phyloP scores from a whole-genome alignment of 306 rosid genomes.

The Trifolium subterraneum region DNA sequence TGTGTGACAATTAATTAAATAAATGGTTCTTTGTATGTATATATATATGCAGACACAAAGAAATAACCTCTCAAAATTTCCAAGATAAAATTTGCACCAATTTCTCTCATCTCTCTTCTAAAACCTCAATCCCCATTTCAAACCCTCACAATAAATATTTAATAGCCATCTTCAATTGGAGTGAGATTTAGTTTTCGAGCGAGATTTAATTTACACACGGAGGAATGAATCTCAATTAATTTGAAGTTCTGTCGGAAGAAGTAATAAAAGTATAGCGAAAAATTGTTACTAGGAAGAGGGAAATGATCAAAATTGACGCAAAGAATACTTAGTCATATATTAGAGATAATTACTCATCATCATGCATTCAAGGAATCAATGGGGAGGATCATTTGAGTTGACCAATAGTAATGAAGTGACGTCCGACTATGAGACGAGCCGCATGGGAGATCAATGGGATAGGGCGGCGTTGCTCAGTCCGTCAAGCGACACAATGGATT shows the following conservation, averaged over 20 bases:
- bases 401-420: slow-evolving; percentile 6
- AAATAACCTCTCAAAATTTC: too few species aligned
- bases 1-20: background rate
- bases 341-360: background rate
- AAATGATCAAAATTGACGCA: background rate
- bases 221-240: background rate
- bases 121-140: background rate
- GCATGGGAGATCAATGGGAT: slow-evolving; percentile 49
- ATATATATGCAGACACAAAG: too few species aligned
- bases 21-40: background rate
- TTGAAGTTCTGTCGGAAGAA: background rate
- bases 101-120: background rate
- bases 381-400: slow-evolving; percentile 70
- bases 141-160: too few species aligned
- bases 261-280: background rate
- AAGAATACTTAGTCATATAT: background rate
- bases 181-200: background rate
- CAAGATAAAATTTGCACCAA: background rate
- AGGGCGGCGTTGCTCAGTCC: slow-evolving; percentile 50
- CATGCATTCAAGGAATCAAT: slow-evolving; percentile 58
- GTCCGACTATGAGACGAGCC: slow-evolving; percentile 3
- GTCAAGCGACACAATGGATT: slow-evolving; percentile 39
- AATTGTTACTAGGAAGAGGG: background rate
- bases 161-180: too few species aligned
- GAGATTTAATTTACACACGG: background rate